Evolutionary conservation across 1,139 yeast genomes (phyloP).

Genomic region (Yamadazyma buinensis): DNA sequence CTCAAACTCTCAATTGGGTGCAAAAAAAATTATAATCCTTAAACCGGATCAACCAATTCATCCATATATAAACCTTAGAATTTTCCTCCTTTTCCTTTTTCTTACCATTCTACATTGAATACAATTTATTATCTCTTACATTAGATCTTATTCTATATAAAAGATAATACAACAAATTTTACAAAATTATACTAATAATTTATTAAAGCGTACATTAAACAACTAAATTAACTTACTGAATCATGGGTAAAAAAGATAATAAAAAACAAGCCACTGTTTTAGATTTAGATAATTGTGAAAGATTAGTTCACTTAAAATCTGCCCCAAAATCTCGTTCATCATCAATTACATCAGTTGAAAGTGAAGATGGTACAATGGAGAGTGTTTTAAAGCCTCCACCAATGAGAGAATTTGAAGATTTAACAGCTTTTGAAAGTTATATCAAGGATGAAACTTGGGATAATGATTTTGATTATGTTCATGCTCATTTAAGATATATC

Average conservation of each 20-base stretch:
- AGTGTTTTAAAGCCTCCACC: constrained; percentile 39
- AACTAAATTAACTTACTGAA: neutral
- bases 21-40: no score
- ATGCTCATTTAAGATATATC: constrained; percentile 61
- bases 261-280: constrained; percentile 19
- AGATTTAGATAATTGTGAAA: constrained; percentile 39
- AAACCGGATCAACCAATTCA: no score
- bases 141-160: no score
- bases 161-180: neutral
- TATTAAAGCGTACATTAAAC: no score
- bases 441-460: constrained; percentile 74
- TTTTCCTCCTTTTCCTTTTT: no score
- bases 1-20: no score
- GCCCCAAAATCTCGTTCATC: constrained; percentile 35
- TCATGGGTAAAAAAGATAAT: constrained; percentile 25
- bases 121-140: no score
- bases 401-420: constrained; percentile 55
- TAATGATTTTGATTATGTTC: constrained; percentile 65
- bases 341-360: constrained; percentile 32
- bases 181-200: neutral
- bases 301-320: constrained; percentile 36
- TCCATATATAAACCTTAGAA: no score
- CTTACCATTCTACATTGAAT: no score
- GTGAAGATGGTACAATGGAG: constrained; percentile 29
- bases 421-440: constrained; percentile 59